Conservation (phyloP, 139 green algal species). For the Ulvella scutata region DNA sequence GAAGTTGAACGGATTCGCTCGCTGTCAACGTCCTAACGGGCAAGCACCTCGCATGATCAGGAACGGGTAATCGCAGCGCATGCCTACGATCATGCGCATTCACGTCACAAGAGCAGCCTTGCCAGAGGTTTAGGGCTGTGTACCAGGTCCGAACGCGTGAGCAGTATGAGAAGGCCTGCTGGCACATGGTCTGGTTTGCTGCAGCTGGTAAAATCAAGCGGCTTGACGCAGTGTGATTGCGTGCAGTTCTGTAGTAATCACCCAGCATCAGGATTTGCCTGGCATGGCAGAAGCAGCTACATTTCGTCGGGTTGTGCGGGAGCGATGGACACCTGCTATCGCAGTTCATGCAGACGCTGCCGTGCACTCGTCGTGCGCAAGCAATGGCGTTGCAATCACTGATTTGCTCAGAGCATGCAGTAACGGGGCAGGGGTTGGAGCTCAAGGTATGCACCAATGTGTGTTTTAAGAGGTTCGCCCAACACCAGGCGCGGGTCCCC, state of each 20-base stretch:
- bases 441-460: neutral
- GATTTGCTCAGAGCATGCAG: neutral
- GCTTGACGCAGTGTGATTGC: neutral
- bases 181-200: neutral
- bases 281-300: neutral
- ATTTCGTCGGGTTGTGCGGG: neutral
- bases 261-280: neutral
- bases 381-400: neutral
- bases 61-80: no score
- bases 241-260: neutral
- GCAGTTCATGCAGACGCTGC: neutral
- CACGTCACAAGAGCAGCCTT: neutral
- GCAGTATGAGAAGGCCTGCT: neutral
- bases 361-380: neutral
- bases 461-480: neutral
- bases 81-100: no score
- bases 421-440: neutral
- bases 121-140: neutral
- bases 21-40: no score
- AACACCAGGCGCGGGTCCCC: neutral
- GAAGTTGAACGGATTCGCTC: no score
- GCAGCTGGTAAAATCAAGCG: neutral
- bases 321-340: neutral
- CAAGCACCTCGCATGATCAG: no score
- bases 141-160: no score